Conservation (phyloP, 192 early-diverging fungal species). For the Coemansia sp. region DNA sequence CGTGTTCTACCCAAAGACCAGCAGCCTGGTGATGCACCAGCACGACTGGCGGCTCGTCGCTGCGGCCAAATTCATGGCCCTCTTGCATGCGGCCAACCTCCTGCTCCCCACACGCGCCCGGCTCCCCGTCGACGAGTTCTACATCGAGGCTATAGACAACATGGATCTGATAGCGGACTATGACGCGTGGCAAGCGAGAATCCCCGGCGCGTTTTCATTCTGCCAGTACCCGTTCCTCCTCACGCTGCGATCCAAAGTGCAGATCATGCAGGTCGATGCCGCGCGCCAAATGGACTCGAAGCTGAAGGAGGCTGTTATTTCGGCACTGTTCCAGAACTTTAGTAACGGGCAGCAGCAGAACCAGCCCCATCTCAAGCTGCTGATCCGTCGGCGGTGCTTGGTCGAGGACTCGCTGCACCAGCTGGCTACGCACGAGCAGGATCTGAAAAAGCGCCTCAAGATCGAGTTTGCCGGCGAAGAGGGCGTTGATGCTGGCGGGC, state of each 20-base stretch:
- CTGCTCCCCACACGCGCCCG: constrained; percentile 46
- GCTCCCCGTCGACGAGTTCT: constrained; percentile 77
- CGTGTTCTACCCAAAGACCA: constrained; percentile 51
- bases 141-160: constrained; percentile 79
- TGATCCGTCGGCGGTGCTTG: constrained; percentile 64
- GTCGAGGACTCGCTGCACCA: constrained; percentile 80
- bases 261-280: constrained; percentile 78
- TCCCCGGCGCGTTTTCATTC: constrained; percentile 65
- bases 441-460: constrained; percentile 90
- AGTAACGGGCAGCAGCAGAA: background rate
- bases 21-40: constrained; percentile 63
- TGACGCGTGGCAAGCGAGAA: constrained; percentile 71
- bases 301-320: constrained; percentile 66
- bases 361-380: constrained; percentile 64
- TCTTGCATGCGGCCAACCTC: constrained; percentile 80
- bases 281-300: constrained; percentile 78
- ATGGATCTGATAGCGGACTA: constrained; percentile 75
- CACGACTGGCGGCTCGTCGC: constrained; percentile 84
- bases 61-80: constrained; percentile 87
- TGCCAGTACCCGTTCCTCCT: constrained; percentile 85
- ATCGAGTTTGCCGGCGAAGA: constrained; percentile 94
- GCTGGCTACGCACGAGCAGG: constrained; percentile 74
- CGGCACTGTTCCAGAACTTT: constrained; percentile 60
- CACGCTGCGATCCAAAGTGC: constrained; percentile 74
- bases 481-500: constrained; percentile 94